phyloP scores from a whole-genome alignment of 306 rosid genomes.

The Benincasa hispida region DNA sequence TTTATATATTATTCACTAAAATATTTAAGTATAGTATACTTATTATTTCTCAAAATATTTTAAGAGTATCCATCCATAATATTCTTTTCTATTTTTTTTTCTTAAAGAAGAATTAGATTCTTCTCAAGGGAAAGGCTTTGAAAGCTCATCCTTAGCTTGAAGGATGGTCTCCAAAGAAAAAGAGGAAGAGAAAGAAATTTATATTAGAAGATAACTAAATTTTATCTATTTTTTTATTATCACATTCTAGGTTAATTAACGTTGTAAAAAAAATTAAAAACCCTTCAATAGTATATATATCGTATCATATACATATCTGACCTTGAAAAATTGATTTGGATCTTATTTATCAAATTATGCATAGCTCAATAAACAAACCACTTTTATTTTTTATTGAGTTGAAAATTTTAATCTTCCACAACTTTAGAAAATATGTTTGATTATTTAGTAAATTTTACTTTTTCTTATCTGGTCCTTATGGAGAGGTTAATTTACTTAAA shows the following conservation, averaged over 20 bases:
- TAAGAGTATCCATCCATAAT: background rate
- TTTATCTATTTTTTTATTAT: background rate
- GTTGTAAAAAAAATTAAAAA: too few relatives aligned
- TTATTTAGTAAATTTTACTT: too few relatives aligned
- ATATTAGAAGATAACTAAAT: background rate
- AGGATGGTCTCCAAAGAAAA: background rate
- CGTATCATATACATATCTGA: too few relatives aligned
- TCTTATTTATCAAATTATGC: too few relatives aligned
- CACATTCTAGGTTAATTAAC: background rate
- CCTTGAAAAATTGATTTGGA: too few relatives aligned
- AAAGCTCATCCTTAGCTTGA: background rate
- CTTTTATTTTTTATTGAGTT: too few relatives aligned
- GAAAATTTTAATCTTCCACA: too few relatives aligned
- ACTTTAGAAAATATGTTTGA: too few relatives aligned
- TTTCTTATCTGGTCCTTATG: background rate
- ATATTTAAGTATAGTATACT: background rate
- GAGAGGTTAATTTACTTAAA: background rate
- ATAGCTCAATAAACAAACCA: too few relatives aligned
- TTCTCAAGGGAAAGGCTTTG: background rate
- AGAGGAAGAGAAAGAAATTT: background rate
- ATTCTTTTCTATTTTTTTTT: background rate
- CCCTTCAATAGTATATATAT: too few relatives aligned
- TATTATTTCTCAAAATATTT: too few relatives aligned
- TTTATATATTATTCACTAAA: background rate
- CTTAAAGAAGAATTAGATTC: background rate